These are phyloP conservation scores for Bretschneidera sinensis DNA, from an alignment of 345 rosid species.

Conservation along the genomic window DNA sequence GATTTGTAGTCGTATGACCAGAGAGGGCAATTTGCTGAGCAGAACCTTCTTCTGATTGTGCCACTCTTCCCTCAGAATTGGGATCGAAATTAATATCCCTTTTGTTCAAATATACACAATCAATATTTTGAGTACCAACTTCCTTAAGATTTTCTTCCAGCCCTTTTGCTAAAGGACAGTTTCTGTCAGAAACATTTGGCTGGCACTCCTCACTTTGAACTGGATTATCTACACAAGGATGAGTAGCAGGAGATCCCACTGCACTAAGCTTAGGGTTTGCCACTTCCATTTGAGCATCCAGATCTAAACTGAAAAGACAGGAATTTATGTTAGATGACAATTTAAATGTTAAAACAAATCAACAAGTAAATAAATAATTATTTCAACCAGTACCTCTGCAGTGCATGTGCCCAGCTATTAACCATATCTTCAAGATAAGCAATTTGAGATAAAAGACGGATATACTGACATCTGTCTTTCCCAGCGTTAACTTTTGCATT, in stretches of 20 bases:
- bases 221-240: slow-evolving; percentile 16
- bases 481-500: slow-evolving; percentile 74
- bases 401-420: slow-evolving; percentile 75
- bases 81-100: slow-evolving; percentile 18
- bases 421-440: slow-evolving; percentile 92
- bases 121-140: slow-evolving; percentile 23
- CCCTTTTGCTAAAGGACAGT: slow-evolving; percentile 23
- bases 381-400: slow-evolving; percentile 57
- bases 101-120: slow-evolving; percentile 24
- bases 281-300: slow-evolving; percentile 35
- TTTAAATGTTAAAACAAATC: slow-evolving; percentile 12
- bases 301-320: slow-evolving; percentile 61
- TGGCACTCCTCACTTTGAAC: slow-evolving; percentile 29
- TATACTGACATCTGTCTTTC: slow-evolving; percentile 67
- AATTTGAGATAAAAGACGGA: slow-evolving; percentile 81
- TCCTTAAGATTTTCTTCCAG: slow-evolving; percentile 23
- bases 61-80: slow-evolving; percentile 18
- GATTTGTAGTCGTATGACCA: slow-evolving; percentile 21
- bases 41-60: slow-evolving; percentile 19
- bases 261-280: slow-evolving; percentile 29
- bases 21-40: slow-evolving; percentile 15
- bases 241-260: slow-evolving; percentile 24
- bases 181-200: slow-evolving; percentile 23
- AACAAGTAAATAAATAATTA: slow-evolving; percentile 10
- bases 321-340: slow-evolving; percentile 25